A percentile compares a stretch with the other conserved stretches of the same genome.
Conservation (phyloP, 805 yeast species). For the Starmerella riodocensis region DNA sequence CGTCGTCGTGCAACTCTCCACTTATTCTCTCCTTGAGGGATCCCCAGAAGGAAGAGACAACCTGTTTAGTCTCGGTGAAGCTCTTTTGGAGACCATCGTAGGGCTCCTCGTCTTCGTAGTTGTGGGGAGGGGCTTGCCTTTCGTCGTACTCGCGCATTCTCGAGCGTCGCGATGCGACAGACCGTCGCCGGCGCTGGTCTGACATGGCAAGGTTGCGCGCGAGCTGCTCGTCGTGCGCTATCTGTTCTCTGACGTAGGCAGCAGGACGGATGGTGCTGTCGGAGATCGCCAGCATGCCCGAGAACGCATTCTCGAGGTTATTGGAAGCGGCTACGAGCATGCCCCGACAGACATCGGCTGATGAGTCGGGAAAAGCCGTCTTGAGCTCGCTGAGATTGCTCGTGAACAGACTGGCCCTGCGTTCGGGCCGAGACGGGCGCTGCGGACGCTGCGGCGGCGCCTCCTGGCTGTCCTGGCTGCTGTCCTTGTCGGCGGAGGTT, state of each 20-base stretch:
- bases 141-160: slow-evolving; percentile 1
- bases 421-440: slow-evolving; percentile 37
- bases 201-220: slow-evolving; percentile 58
- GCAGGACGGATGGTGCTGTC: slow-evolving; percentile 34
- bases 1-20: slow-evolving; percentile 19
- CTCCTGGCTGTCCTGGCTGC: slow-evolving; percentile 1
- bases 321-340: slow-evolving; percentile 79
- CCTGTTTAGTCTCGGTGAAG: slow-evolving; percentile 18
- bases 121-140: neutral
- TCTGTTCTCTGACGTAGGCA: slow-evolving; percentile 32
- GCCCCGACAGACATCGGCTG: slow-evolving; percentile 57
- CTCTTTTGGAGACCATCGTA: slow-evolving; percentile 18
- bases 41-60: slow-evolving; percentile 19
- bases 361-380: slow-evolving; percentile 78
- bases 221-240: slow-evolving; percentile 62
- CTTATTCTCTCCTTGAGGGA: slow-evolving; percentile 16
- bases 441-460: slow-evolving; percentile 29
- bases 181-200: slow-evolving; percentile 7
- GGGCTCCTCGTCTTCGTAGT: slow-evolving; percentile 11
- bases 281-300: slow-evolving; percentile 65
- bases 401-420: slow-evolving; percentile 36
- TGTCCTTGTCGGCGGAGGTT: too few species aligned
- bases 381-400: slow-evolving; percentile 45
- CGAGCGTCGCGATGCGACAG: neutral
- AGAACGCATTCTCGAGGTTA: slow-evolving; percentile 70